Evolutionary conservation across 2,329 filamentous ascomycete genomes (phyloP), one percentile per base, ranked within the genome.

Genomic region (Venturia oleaginea): DNA sequence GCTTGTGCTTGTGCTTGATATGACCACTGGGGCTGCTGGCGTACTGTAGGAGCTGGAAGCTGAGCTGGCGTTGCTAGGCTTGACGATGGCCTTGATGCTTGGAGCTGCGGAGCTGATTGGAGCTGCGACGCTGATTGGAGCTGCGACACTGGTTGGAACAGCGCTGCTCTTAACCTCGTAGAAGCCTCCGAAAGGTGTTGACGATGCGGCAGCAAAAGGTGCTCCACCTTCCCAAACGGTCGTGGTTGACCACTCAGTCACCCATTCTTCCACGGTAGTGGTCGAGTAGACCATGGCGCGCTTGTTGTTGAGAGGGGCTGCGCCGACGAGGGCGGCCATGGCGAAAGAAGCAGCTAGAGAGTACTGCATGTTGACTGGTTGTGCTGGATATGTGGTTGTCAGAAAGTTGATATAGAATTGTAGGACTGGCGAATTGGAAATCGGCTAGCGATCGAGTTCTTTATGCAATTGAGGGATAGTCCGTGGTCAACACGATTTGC

Each of bases 161-260:
- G 37, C 15, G 51, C 15, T 57, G 51, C 51, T 57, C 10, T 32
- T n/a, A 15, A 57, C 51, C 55, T 64, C 63, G 38, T 51, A 60
- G 63, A 64, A 64, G 19, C 22, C 55, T 19, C 40, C 57, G 15
- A 15, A 22, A 57, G 51, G 30, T 34, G 51, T 57, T 57, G 51
- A 6, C 5, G 63, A 17, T 19, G 42, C 10, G 11, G 43, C 22
- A 17, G 65, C n/a, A 37, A 42, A 13, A 32, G 38, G 13, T 24
- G 38, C 30, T 46, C n/a, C 38, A 43, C 55, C 65, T 24, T 63
- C 65, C 55, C 57, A 66, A 30, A 66, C 17, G 37, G 65, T 66
- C n/a, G 42, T 62, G 63, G 65, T 66, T 6, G 63, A 51, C 27
- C 42, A 65, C n/a, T 63, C 55, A 19, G 65, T 66, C 46, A 62